phyloP scores from a whole-genome alignment of 2,329 filamentous ascomycete genomes.

The Aspergillus ustus region DNA sequence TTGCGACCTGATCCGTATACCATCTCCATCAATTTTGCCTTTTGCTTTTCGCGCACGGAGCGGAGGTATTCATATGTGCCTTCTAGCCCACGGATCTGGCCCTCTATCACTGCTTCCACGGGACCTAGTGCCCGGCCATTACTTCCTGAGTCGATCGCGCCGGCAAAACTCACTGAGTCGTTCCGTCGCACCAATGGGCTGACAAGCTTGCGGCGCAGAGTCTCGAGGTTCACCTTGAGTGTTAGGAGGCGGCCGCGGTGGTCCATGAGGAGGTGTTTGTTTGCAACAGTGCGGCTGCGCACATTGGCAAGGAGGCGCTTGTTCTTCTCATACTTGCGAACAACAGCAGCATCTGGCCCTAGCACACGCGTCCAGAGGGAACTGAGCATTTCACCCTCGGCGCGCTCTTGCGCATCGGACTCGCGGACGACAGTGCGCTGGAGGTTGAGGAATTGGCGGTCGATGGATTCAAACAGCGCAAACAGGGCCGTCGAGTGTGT shows the following conservation, averaged over 20 bases:
- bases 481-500: slow-evolving; percentile 80
- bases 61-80: slow-evolving; percentile 79
- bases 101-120: slow-evolving; percentile 64
- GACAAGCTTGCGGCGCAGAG: slow-evolving; percentile 79
- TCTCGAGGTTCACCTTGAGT: slow-evolving; percentile 85
- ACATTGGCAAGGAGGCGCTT: slow-evolving; percentile 77
- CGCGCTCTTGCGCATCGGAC: slow-evolving; percentile 76
- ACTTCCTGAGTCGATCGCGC: slow-evolving; percentile 31
- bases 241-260: slow-evolving; percentile 84
- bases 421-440: slow-evolving; percentile 85
- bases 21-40: slow-evolving; percentile 80
- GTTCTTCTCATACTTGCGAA: slow-evolving; percentile 94
- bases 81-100: slow-evolving; percentile 82
- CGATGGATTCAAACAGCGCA: slow-evolving; percentile 87
- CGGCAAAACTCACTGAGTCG: slow-evolving; percentile 52
- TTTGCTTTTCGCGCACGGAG: slow-evolving; percentile 76
- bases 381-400: slow-evolving; percentile 79
- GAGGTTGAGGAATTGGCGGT: slow-evolving; percentile 86
- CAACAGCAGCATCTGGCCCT: slow-evolving; percentile 71
- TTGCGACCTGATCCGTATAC: slow-evolving; percentile 64
- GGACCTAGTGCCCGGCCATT: slow-evolving; percentile 64
- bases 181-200: slow-evolving; percentile 78
- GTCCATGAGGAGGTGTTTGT: slow-evolving; percentile 84
- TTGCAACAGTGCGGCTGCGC: slow-evolving; percentile 79
- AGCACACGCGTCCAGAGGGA: slow-evolving; percentile 86